Evolutionary conservation across 1,284 basidiomycete species (phyloP).

Genomic region (Ustilago xerochloae): DNA sequence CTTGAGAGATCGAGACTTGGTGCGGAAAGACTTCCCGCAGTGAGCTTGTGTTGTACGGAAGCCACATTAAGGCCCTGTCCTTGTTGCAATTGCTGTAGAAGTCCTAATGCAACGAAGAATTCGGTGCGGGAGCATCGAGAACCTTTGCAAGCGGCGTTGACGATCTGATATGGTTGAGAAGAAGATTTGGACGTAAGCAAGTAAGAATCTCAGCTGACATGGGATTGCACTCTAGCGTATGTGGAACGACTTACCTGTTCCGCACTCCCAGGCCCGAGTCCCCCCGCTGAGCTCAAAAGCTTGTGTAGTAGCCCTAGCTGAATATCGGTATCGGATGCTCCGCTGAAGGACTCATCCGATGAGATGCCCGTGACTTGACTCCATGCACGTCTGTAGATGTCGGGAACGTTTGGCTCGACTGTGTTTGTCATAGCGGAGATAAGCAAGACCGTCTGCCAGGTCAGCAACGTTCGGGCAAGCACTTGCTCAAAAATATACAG

Average conservation of each 20-base stretch:
- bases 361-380: not conserved
- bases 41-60: constrained; percentile 5
- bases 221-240: too few species aligned
- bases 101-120: constrained; percentile 32
- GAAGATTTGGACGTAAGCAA: too few species aligned
- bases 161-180: constrained; percentile 16
- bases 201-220: too few species aligned
- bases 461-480: too few species aligned
- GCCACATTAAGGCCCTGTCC: constrained; percentile 21
- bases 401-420: constrained; percentile 38
- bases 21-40: constrained; percentile 8
- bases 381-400: constrained; percentile 28
- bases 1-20: constrained; percentile 22
- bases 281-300: constrained; percentile 27
- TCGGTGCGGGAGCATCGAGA: constrained; percentile 38
- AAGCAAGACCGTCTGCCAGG: too few species aligned
- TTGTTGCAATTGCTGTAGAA: constrained; percentile 33
- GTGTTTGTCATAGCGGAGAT: too few species aligned
- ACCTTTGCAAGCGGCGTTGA: constrained; percentile 37
- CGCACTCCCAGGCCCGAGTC: constrained; percentile 25
- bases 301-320: constrained; percentile 33
- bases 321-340: constrained; percentile 19
- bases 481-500: too few species aligned
- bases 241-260: constrained; percentile 6
- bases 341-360: constrained; percentile 1